Base-by-base conservation (phyloP, 2,329 filamentous ascomycete species). In the Aureobasidium subglaciale region DNA sequence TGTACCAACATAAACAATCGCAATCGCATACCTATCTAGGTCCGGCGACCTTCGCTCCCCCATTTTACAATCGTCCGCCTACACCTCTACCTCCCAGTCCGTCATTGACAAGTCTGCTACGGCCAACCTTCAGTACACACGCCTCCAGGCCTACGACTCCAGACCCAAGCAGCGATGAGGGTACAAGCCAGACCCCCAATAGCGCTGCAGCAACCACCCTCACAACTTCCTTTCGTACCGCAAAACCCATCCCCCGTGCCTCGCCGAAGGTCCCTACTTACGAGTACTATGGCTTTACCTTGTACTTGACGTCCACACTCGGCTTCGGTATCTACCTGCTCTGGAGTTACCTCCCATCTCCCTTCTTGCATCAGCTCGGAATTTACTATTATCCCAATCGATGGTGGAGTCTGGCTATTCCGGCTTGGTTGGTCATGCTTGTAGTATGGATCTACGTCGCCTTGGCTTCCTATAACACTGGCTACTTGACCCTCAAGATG, bases 211-310 rank as follows among this genome's bases (percentile, higher is more conserved):
- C 78, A 4, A 78, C 77, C 13, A 81, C 87, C 34, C 78, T 84
- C 25, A 78, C 66, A 1, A 64, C 61, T 50, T 67, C 63, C 73
- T 66, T 83, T 80, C 25, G 83, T 79, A 55, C 77, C 74, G 63
- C 80, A 75, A 59, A 80, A 77, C 59, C 85, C 81, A 2, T 96
- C 16, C 89, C 91, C 5, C 86, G 90, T 56, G 91, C 90, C 1
- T 86, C 86, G 54, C 93, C 93, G 1, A 90, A 93, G 68, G 91
- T 99, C 2, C 93, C 93, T n/a, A 99, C 93, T 0, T 97, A 99
- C 75, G 93, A 99, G 70, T 99, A 97, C 81, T 97, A 97, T 70
- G 93, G 93, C 68, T 99, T 99, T 73, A 92, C 95, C 54, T 81
- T 99, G 48, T 97, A 99, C 74, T 80, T 99, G 35, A 89, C 92